Conservation (phyloP, 148 eudicot species). For the Talinum fruticosum region DNA sequence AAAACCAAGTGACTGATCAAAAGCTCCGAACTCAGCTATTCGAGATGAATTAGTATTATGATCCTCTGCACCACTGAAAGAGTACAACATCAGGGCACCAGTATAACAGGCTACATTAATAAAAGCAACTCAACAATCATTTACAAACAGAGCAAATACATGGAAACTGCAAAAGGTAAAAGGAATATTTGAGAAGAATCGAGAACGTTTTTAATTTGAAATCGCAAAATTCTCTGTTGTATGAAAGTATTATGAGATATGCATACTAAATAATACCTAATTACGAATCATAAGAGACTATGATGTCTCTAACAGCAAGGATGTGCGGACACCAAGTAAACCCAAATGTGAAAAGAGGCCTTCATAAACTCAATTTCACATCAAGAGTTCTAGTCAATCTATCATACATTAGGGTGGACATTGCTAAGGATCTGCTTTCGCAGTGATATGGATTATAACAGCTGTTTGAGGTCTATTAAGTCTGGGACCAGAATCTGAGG, state of each 20-base stretch:
- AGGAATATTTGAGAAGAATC: neutral
- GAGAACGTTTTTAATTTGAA: neutral
- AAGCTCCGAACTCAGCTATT: constrained; percentile 46
- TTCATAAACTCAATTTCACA: neutral
- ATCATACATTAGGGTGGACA: neutral
- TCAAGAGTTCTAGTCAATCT: too few species aligned
- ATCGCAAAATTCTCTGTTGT: neutral
- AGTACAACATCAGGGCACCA: constrained; percentile 11
- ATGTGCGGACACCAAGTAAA: constrained; percentile 5
- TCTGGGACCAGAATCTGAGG: constrained; percentile 7
- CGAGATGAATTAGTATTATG: constrained; percentile 41
- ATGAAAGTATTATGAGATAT: constrained; percentile 6
- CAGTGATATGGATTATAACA: neutral
- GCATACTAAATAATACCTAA: too few species aligned
- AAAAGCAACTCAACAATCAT: neutral
- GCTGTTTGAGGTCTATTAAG: neutral
- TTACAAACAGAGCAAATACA: neutral
- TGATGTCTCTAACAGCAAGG: neutral
- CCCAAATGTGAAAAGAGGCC: neutral
- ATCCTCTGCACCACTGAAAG: constrained; percentile 63
- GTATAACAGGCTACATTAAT: neutral
- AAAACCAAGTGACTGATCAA: constrained; percentile 75
- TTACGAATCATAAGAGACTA: neutral
- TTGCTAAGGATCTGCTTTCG: neutral
- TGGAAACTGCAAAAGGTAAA: neutral